Base-by-base conservation (phyloP, 495 filamentous ascomycete genomes). In the Arthonia radiata region DNA sequence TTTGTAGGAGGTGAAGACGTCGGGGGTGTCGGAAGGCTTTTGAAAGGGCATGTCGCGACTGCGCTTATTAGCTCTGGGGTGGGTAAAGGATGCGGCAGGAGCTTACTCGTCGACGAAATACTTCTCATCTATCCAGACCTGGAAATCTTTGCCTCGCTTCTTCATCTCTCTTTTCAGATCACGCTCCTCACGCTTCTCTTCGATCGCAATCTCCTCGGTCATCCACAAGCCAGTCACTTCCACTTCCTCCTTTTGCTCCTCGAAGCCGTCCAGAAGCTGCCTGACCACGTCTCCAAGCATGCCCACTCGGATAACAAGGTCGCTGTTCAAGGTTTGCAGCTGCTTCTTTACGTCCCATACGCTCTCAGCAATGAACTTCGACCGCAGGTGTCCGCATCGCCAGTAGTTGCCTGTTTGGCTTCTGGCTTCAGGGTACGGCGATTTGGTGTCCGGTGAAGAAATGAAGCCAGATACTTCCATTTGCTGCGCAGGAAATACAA, bases 81-180 rank as follows among this genome's bases (percentile, higher is more conserved):
- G 13, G 17, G 24, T 8, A 17, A n/a, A 26, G 18, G 17, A 29
- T 1, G 11, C 16, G 13, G 25, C 11, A 17, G 12, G 12, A 17
- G 58, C 61, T 48, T 50, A 75, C 71, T 74, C 66, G 35, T 77
- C 61, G 25, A 76, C 56, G 27, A 70, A 64, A 38, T 73, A 78
- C 40, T 75, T 78, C 39, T 73, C 72, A 34, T 80, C 71, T 1
- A 43, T 45, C 57, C 63, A 74, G 4, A 59, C 18, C 42, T 55
- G 61, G 39, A 68, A 71, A 5, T 64, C 52, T 8, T 59, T 44
- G 15, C 51, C 55, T 11, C 53, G 41, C 5, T 41, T 37, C 18
- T 52, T 36, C 22, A 64, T 61, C 4, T 61, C 34, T 8, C 45
- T 39, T 15, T 46, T 44, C 5, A 75, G 49, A 4, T 47, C 48